phyloP scores from a whole-genome alignment of 2,329 filamentous ascomycete genomes.

The Sclerotinia spermophila region DNA sequence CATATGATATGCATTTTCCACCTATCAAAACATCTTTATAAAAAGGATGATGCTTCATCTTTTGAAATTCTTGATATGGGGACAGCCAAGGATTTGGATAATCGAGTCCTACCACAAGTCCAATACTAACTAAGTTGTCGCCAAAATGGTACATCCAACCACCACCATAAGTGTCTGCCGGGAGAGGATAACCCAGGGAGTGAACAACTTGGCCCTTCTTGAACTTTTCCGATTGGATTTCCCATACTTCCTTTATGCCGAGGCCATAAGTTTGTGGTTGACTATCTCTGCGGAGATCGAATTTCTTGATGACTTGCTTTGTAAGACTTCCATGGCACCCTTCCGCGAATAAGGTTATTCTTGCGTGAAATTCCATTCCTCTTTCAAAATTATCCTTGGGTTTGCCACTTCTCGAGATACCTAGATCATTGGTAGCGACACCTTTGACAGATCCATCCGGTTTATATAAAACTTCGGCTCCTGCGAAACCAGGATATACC shows the following conservation, averaged over 20 bases:
- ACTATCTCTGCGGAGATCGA: conserved; percentile 81
- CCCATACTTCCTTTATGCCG: conserved; percentile 96
- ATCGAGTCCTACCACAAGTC: conserved; percentile 88
- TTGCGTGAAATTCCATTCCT: conserved; percentile 96
- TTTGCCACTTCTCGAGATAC: conserved; percentile 75
- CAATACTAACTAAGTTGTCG: conserved; percentile 90
- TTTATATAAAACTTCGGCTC: conserved; percentile 85
- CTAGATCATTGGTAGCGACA: conserved; percentile 93
- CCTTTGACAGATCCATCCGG: conserved; percentile 84
- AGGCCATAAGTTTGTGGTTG: conserved; percentile 94
- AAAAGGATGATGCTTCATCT: conserved; percentile 95
- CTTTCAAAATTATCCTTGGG: conserved; percentile 90
- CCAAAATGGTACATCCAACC: conserved; percentile 99
- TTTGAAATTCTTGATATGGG: conserved; percentile 95
- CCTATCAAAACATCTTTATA: conserved; percentile 86
- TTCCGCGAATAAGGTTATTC: conserved; percentile 87
- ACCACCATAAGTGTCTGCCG: conserved; percentile 87
- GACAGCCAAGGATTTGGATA: conserved; percentile 96
- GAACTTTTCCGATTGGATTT: conserved; percentile 90
- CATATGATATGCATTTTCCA: conserved; percentile 96
- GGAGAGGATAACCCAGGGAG: conserved; percentile 87
- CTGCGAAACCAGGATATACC: conserved; percentile 93
- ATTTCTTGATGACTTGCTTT: conserved; percentile 94
- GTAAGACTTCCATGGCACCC: conserved; percentile 93
- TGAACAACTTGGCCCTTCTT: conserved; percentile 80